A percentile compares a stretch with the other conserved stretches of the same genome.
These are phyloP conservation scores for Sporothrix inflata DNA, from an alignment of 2,329 filamentous ascomycete genomes.

Conservation along the genomic window DNA sequence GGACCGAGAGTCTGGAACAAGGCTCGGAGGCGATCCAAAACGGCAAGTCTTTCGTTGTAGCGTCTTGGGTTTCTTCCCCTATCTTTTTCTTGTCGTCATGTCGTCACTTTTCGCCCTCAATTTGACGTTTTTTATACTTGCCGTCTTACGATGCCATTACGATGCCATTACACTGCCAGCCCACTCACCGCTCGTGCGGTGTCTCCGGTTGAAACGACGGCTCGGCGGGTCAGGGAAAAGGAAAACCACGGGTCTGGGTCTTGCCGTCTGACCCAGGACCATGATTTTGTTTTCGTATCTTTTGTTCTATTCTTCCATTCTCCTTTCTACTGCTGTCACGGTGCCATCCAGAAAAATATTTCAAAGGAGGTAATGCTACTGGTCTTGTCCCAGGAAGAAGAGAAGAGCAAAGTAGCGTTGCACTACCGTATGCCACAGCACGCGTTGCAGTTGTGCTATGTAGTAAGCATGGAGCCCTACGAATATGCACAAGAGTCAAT, in stretches of 20 bases:
- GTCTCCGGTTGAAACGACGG: background rate
- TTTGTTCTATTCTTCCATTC: background rate
- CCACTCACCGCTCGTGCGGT: background rate
- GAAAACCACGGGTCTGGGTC: background rate
- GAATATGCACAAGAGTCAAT: constrained; percentile 4
- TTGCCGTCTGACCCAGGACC: background rate
- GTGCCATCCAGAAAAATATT: background rate
- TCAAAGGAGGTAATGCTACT: background rate
- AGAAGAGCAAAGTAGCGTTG: background rate
- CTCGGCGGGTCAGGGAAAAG: background rate
- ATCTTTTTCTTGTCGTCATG: background rate
- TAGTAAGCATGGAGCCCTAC: background rate
- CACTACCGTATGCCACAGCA: background rate
- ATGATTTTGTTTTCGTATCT: background rate
- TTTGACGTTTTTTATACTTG: background rate
- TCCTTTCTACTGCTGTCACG: background rate
- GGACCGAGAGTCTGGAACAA: constrained; percentile 11
- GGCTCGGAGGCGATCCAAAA: background rate
- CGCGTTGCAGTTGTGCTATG: background rate
- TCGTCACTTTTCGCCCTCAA: background rate
- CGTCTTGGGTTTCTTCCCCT: background rate
- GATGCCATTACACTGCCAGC: too few relatives aligned
- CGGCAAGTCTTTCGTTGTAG: constrained; percentile 3
- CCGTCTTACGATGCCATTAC: background rate
- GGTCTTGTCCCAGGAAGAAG: background rate